Percentiles rank a stretch among this genome's conserved stretches.
phyloP scores from a whole-genome alignment of 495 filamentous ascomycete species.

The Pyrenula aspistea region DNA sequence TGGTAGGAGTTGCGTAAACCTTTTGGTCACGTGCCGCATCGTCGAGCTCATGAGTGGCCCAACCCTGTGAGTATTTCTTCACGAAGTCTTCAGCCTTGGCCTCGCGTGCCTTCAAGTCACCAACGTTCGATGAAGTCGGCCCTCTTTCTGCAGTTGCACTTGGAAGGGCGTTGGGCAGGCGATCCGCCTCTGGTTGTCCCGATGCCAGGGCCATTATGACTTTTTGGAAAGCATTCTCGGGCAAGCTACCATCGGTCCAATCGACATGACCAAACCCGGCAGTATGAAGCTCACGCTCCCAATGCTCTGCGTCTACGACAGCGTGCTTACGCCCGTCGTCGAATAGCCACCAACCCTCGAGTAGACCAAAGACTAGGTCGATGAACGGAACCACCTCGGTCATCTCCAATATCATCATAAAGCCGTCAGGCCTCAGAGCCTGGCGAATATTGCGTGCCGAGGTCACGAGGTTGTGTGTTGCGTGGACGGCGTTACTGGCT shows the following conservation, averaged over 20 bases:
- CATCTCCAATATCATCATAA: slow-evolving; percentile 31
- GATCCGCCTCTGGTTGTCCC: slow-evolving; percentile 7
- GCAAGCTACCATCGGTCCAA: slow-evolving; percentile 19
- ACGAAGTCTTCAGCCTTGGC: background rate
- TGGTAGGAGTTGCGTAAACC: background rate
- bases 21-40: background rate
- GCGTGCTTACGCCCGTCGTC: slow-evolving; percentile 31
- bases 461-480: slow-evolving; percentile 19
- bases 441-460: slow-evolving; percentile 19
- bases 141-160: background rate
- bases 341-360: slow-evolving; percentile 40
- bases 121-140: background rate
- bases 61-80: background rate
- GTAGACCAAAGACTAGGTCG: slow-evolving; percentile 32
- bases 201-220: background rate
- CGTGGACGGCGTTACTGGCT: slow-evolving; percentile 35
- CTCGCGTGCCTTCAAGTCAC: background rate
- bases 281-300: slow-evolving; percentile 17
- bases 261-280: slow-evolving; percentile 22
- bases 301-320: slow-evolving; percentile 12
- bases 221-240: background rate
- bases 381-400: slow-evolving; percentile 25
- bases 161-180: background rate
- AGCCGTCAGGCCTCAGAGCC: slow-evolving; percentile 26
- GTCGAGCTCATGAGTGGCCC: background rate